A percentile compares a stretch with the other conserved stretches of the same genome.
These are phyloP conservation scores for Eimeria maxima DNA, from an alignment of 169 alveolate species.

Conservation along the genomic window DNA sequence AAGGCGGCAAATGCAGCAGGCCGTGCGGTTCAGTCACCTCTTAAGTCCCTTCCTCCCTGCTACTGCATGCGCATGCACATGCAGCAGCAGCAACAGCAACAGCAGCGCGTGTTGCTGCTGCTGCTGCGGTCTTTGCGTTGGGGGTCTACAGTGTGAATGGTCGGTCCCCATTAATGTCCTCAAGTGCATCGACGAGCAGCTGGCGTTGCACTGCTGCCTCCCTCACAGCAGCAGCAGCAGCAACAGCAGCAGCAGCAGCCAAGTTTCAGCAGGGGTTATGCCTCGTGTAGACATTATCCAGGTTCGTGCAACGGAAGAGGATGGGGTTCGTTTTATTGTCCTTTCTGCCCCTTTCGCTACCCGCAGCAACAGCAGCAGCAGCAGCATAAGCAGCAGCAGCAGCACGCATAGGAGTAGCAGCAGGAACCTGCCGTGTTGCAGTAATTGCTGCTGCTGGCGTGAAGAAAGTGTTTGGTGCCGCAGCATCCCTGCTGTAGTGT, in stretches of 20 bases:
- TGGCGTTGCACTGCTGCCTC: conserved; percentile 17
- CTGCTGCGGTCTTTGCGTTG: conserved; percentile 42
- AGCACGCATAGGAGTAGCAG: neutral
- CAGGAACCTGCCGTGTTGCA: no score
- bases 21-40: neutral
- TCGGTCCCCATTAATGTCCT: conserved; percentile 13
- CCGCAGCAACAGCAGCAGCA: neutral
- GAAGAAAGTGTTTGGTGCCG: neutral
- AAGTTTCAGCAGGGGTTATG: neutral
- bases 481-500: neutral
- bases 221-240: conserved; percentile 23
- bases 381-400: conserved; percentile 20
- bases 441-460: neutral
- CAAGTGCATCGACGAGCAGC: conserved; percentile 40
- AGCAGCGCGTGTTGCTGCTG: neutral
- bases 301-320: neutral
- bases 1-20: neutral
- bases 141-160: conserved; percentile 30
- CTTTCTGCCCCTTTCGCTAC: neutral
- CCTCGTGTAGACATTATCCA: conserved; percentile 7
- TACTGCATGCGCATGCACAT: neutral
- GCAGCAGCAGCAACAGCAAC: no score
- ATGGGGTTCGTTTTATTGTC: neutral
- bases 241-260: no score
- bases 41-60: neutral